These are phyloP conservation scores for Testicularia cyperi DNA, from an alignment of 1,284 basidiomycete species.

Conservation along the genomic window DNA sequence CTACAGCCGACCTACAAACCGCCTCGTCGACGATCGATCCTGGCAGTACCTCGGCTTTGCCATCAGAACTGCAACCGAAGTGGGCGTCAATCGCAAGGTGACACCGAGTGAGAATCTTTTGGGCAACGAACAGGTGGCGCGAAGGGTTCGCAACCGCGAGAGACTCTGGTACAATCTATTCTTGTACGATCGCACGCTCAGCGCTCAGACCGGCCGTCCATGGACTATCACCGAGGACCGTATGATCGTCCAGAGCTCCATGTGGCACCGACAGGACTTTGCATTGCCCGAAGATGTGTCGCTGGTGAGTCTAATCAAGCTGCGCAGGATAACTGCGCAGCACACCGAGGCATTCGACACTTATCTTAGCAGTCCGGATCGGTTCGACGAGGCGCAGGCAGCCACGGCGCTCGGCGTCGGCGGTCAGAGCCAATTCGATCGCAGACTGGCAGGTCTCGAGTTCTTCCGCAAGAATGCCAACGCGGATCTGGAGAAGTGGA, in stretches of 20 bases:
- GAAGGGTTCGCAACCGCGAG: slow-evolving; percentile 44
- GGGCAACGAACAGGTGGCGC: slow-evolving; percentile 45
- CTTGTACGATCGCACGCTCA: slow-evolving; percentile 47
- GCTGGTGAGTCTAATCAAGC: slow-evolving; percentile 45
- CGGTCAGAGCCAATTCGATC: slow-evolving; percentile 35
- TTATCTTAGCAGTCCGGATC: slow-evolving; percentile 30
- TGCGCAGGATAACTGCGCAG: slow-evolving; percentile 40
- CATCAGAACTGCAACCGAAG: slow-evolving; percentile 51
- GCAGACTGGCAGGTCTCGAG: slow-evolving; percentile 35
- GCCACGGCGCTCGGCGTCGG: slow-evolving; percentile 30
- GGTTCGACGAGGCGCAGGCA: slow-evolving; percentile 35
- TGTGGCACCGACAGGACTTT: slow-evolving; percentile 51
- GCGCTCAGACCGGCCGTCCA: slow-evolving; percentile 47
- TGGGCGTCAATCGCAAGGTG: slow-evolving; percentile 47
- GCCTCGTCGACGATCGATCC: slow-evolving; percentile 49
- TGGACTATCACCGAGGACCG: slow-evolving; percentile 47
- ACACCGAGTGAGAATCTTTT: slow-evolving; percentile 34
- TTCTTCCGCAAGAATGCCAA: slow-evolving; percentile 45
- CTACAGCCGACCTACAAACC: slow-evolving; percentile 45
- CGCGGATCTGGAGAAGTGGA: slow-evolving; percentile 48
- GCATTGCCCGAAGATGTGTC: slow-evolving; percentile 47
- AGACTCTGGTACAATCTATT: slow-evolving; percentile 50
- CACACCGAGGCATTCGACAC: slow-evolving; percentile 42
- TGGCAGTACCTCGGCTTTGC: slow-evolving; percentile 54
- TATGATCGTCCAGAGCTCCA: slow-evolving; percentile 38